phyloP scores from a whole-genome alignment of 75 land plant species.

The Selaginella tamariscina region DNA sequence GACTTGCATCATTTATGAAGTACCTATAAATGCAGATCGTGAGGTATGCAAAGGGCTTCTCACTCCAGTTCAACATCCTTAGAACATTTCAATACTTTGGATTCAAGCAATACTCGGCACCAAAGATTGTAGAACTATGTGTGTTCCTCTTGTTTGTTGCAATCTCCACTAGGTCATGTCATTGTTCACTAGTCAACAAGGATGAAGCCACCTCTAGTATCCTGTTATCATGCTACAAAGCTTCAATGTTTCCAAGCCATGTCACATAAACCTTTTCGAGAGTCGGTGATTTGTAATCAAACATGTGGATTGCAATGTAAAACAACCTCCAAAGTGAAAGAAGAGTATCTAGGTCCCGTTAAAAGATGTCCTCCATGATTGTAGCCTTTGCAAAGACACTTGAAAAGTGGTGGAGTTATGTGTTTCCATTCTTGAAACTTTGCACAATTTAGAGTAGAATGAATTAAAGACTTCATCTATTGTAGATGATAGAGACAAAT shows the following conservation, averaged over 20 bases:
- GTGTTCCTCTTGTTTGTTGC: no score
- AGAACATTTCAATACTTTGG: neutral
- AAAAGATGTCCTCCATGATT: neutral
- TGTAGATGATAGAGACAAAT: neutral
- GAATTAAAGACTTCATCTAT: neutral
- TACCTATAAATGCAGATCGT: neutral
- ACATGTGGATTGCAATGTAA: neutral
- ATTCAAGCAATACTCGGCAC: no score
- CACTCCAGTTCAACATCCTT: neutral
- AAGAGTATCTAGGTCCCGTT: neutral
- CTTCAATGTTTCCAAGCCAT: neutral
- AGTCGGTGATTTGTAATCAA: neutral
- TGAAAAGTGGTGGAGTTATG: neutral
- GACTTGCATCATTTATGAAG: neutral
- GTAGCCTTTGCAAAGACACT: neutral
- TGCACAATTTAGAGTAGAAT: neutral
- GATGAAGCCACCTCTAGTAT: no score
- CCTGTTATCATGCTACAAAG: no score
- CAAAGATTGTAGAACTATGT: no score
- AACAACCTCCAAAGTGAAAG: neutral
- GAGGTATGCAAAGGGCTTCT: neutral
- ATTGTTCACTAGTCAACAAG: no score
- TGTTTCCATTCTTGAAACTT: neutral
- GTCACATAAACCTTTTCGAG: neutral
- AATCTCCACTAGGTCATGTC: no score